These are phyloP conservation scores for Penicillium macrosclerotiorum DNA, from an alignment of 495 filamentous ascomycete genomes.

Conservation along the genomic window DNA sequence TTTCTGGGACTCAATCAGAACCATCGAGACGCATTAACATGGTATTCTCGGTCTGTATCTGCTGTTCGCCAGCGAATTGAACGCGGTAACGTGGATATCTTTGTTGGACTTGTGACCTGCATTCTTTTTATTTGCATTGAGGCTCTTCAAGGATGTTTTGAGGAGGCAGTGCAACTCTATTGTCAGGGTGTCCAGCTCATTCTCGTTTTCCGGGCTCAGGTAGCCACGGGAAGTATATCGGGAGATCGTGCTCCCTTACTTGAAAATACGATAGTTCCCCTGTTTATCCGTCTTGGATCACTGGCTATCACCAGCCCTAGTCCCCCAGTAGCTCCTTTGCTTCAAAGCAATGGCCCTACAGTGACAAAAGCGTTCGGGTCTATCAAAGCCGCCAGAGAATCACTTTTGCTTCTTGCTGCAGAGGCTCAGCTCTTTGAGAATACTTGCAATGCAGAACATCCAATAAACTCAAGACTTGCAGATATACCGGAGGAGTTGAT, in stretches of 20 bases:
- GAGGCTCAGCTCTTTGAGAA: conserved; percentile 22
- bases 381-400: conserved; percentile 16
- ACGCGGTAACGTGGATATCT: conserved; percentile 25
- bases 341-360: neutral
- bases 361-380: conserved; percentile 9
- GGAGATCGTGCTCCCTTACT: conserved; percentile 19
- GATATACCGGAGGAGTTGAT: conserved; percentile 10
- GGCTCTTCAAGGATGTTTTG: conserved; percentile 40
- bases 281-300: conserved; percentile 35
- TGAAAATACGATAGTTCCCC: conserved; percentile 35
- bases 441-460: conserved; percentile 8
- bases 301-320: conserved; percentile 10
- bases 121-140: conserved; percentile 60
- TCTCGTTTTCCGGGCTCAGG: conserved; percentile 24
- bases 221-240: conserved; percentile 12
- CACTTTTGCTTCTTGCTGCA: conserved; percentile 9
- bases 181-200: conserved; percentile 37
- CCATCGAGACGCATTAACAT: conserved; percentile 39
- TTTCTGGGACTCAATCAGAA: conserved; percentile 33
- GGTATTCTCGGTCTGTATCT: conserved; percentile 47
- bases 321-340: conserved; percentile 10
- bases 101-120: conserved; percentile 50
- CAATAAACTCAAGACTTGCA: conserved; percentile 3
- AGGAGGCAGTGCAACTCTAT: conserved; percentile 34
- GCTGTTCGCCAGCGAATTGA: conserved; percentile 48